Evolutionary conservation across 139 green algal genomes (phyloP), one percentile per base, ranked within the genome.

Genomic region (Chlamydomonas incerta): DNA sequence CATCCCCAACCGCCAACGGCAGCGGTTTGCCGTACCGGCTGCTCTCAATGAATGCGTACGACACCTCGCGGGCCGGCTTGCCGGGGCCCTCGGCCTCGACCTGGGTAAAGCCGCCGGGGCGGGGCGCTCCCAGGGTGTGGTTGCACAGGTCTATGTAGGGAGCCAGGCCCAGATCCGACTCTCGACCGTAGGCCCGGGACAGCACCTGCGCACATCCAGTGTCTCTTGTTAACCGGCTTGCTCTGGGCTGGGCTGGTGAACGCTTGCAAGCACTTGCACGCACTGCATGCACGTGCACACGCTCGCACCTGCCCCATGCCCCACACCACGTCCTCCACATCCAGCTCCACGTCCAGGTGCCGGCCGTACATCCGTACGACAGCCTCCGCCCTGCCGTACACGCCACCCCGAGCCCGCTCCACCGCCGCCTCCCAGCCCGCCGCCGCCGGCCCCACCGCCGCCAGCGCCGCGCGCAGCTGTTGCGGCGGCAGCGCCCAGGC

Each of bases 101-200:
- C 23, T 62, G 33, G 31, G 34, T 8, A 35, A 62, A 68, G 74
- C 83, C 52, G 47, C 62, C 29, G 5, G 87, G 87, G 23, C 18
- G 55, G 18, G 52, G 29, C 0, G 77, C 35, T 17, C 83, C 76
- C 28, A 72, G 9, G 8, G 47, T 28, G 83, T 91, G 88, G 83
- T 91, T 91, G 29, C 65, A 41, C 41, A 87, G 69, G 65, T 89
- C 88, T 1, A 91, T 89, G 47, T 85, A 73, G 1, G 88, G 88
- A 0, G 88, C 88, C 28, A 91, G 47, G 9, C 35, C 88, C 3
- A 91, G 24, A 31, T 82, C 72, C 11, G 74, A 20, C 0, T 70
- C 77, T 29, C n/a, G 9, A 10, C 83, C 83, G 67, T 89, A 91
- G 18, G 70, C 60, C 5, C 88, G 88, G 20, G 76, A 87, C 26